Conservation (phyloP, 805 yeast genomes). For the Myxozyma melibiosi region DNA sequence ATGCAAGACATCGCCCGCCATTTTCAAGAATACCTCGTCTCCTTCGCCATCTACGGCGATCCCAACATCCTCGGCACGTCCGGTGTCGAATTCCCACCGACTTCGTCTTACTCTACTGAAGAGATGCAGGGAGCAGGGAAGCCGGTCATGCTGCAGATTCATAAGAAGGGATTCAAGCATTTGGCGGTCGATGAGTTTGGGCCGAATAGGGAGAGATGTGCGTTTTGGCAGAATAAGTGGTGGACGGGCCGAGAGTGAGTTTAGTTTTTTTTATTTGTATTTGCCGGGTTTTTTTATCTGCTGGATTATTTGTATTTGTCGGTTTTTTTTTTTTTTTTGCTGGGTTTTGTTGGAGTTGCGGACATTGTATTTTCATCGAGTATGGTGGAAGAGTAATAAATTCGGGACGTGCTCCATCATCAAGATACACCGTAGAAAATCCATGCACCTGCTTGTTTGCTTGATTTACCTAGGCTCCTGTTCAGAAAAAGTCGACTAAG, state of each 20-base stretch:
- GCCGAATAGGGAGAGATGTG: slow-evolving; percentile 9
- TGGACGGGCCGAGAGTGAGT: slow-evolving; percentile 18
- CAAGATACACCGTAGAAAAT: no score
- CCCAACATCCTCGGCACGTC: slow-evolving; percentile 17
- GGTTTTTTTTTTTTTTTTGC: no score
- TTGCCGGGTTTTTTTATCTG: neutral
- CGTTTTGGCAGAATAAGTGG: slow-evolving; percentile 10
- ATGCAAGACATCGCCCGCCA: slow-evolving; percentile 6
- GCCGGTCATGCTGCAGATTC: slow-evolving; percentile 12
- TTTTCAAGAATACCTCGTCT: slow-evolving; percentile 20
- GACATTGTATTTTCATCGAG: no score
- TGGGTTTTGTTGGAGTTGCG: no score
- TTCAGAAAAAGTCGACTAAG: no score
- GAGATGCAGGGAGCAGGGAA: no score
- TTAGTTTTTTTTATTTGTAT: neutral
- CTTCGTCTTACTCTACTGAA: neutral
- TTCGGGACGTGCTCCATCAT: no score
- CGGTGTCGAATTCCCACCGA: slow-evolving; percentile 1
- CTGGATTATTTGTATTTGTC: no score
- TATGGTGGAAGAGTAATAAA: no score
- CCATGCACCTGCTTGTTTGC: no score
- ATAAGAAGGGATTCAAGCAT: slow-evolving; percentile 3
- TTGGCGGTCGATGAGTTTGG: neutral
- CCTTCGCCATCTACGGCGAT: slow-evolving; percentile 21
- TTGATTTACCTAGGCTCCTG: no score